Base-by-base conservation (phyloP, 139 green algal genomes). In the Pleodorina starrii region DNA sequence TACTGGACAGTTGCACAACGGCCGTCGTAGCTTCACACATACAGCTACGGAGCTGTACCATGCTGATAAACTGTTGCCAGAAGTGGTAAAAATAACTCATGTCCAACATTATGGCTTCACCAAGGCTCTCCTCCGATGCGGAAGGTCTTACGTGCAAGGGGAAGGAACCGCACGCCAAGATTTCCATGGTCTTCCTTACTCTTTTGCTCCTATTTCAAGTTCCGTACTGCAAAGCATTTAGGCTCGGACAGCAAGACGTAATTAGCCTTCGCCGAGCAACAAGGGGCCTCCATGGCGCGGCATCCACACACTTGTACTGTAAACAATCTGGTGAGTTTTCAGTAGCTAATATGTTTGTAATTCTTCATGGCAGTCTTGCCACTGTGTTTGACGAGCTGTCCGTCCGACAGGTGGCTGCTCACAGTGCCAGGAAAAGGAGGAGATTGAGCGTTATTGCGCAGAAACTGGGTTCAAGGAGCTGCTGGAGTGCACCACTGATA, bases 391-490 rank as follows among this genome's bases (percentile, higher is more conserved):
- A n/a, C n/a, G n/a, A n/a, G n/a, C n/a, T n/a, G n/a, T n/a, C n/a
- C n/a, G 59, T 46, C 51, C 32, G 16, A 11, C 48, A 89, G 84
- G 84, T 25, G 84, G 84, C 21, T 89, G 84, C 32, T 81, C 68
- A 2, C 84, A 89, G 25, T 89, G 84, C 50, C 69, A 89, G 40
- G 84, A 72, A 12, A 29, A 73, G 27, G 84, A 89, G 84, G 84
- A 89, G 69, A 73, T 81, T 27, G 69, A 82, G 46, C 84, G 69
- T 1, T 89, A 89, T 32, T 89, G 84, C 29, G 69, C 51, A 2
- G 84, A 81, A 40, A 89, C 84, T 23, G 84, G 84, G 14, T 89
- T 83, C 14, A 89, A 89, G 69, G 84, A 89, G 71, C n/a, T 74
- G 69, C 69, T 89, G 63, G 43, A 35, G 44, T 88, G 82, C 46